These are phyloP conservation scores for Sonneratia alba DNA, from an alignment of 345 rosid species.

Conservation along the genomic window DNA sequence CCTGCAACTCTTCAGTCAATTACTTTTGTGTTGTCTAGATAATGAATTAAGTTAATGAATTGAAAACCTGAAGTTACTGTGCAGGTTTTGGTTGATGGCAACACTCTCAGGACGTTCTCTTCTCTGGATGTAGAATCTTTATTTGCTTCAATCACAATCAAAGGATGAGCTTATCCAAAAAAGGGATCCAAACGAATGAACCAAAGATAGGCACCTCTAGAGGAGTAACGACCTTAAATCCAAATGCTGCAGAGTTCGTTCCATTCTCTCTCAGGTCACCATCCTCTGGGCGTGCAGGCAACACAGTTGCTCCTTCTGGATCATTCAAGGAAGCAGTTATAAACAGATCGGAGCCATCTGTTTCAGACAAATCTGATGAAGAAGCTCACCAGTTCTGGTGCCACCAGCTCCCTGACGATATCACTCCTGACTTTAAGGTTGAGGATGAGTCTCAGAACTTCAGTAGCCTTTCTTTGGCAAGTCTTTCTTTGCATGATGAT, in stretches of 20 bases:
- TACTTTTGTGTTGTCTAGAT: background rate
- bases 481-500: constrained; percentile 58
- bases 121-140: constrained; percentile 19
- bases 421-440: constrained; percentile 87
- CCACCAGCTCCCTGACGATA: constrained; percentile 90
- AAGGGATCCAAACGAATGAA: constrained; percentile 49
- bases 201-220: constrained; percentile 38
- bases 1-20: background rate
- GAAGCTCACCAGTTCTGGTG: constrained; percentile 91
- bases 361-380: constrained; percentile 78
- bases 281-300: constrained; percentile 38
- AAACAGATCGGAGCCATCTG: constrained; percentile 61
- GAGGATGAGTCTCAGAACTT: constrained; percentile 65
- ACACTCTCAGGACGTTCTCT: constrained; percentile 1
- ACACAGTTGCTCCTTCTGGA: constrained; percentile 39
- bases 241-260: constrained; percentile 92
- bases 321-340: constrained; percentile 55
- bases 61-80: constrained; percentile 7
- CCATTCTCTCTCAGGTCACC: constrained; percentile 67
- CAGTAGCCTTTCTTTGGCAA: constrained; percentile 58
- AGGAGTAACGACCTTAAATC: constrained; percentile 76
- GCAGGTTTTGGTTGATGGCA: constrained; percentile 14
- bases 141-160: constrained; percentile 19
- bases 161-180: constrained; percentile 88
- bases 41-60: background rate